Percentiles rank a stretch among this genome's conserved stretches.
These are phyloP conservation scores for Tricholomella constricta DNA, from an alignment of 768 basidiomycete species.

Conservation along the genomic window DNA sequence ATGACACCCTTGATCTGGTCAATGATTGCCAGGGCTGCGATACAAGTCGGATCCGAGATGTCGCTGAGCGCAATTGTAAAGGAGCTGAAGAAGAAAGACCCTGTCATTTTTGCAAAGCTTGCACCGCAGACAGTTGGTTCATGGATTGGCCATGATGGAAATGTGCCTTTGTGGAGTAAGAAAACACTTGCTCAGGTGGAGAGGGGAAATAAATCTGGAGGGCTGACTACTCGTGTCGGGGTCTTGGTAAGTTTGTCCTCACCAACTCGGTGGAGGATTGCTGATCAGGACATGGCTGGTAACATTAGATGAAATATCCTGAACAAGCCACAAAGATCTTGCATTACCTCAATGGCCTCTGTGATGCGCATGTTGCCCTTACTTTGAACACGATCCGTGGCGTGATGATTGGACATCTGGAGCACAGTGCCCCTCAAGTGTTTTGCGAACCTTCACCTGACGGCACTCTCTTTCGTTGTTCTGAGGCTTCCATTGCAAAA, in stretches of 20 bases:
- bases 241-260: not conserved
- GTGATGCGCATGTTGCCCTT: not conserved
- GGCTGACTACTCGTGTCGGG: not conserved
- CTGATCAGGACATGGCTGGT: not conserved
- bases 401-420: not conserved
- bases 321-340: not conserved
- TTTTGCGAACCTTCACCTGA: constrained; percentile 26
- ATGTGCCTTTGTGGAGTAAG: not conserved
- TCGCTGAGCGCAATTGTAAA: not conserved
- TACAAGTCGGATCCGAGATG: not conserved
- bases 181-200: not conserved
- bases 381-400: not conserved
- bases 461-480: not conserved
- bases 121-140: not conserved
- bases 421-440: not conserved
- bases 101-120: not conserved
- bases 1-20: not conserved
- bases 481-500: not conserved
- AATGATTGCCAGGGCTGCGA: not conserved
- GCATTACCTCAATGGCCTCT: not conserved
- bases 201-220: not conserved
- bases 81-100: not conserved
- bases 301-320: not conserved
- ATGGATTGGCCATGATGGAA: not conserved
- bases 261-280: not conserved